Evolutionary conservation across 768 basidiomycete species (phyloP).

Genomic region (Boletus vinaceobasis): DNA sequence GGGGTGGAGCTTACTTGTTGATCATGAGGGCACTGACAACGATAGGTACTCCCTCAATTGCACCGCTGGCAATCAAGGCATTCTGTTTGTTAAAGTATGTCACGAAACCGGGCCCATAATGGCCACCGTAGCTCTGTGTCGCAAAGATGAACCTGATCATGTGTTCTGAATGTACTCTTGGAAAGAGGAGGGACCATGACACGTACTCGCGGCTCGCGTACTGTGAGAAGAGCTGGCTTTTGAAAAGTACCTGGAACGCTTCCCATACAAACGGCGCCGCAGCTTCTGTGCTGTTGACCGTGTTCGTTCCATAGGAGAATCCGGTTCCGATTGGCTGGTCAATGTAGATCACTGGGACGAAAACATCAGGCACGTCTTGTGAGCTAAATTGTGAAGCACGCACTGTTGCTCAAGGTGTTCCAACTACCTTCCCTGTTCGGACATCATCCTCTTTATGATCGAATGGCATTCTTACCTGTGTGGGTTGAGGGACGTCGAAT

Average conservation of each 20-base stretch:
- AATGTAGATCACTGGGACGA: constrained; percentile 58
- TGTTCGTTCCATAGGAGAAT: constrained; percentile 56
- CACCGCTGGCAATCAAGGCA: constrained; percentile 41
- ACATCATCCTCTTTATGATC: background rate
- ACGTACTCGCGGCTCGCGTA: constrained; percentile 54
- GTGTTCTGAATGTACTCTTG: background rate
- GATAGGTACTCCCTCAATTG: constrained; percentile 47
- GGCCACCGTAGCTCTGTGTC: constrained; percentile 67
- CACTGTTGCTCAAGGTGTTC: constrained; percentile 67
- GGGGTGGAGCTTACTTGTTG: constrained; percentile 44
- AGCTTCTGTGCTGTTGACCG: constrained; percentile 48
- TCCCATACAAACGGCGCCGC: constrained; percentile 59
- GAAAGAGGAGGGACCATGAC: background rate
- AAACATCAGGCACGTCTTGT: background rate
- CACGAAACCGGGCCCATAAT: constrained; percentile 63
- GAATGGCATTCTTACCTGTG: constrained; percentile 41
- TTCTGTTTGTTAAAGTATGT: constrained; percentile 66
- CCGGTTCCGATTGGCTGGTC: constrained; percentile 68
- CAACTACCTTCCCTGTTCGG: constrained; percentile 40
- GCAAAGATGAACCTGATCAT: constrained; percentile 53
- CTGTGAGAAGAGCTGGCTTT: constrained; percentile 49
- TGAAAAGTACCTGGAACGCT: constrained; percentile 61
- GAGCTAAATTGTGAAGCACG: constrained; percentile 15
- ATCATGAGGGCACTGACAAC: constrained; percentile 61
- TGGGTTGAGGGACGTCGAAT: constrained; percentile 54